A percentile compares a stretch with the other conserved stretches of the same genome.
phyloP scores from a whole-genome alignment of 1,284 basidiomycete species.

The Filobasidium uniguttulatum region DNA sequence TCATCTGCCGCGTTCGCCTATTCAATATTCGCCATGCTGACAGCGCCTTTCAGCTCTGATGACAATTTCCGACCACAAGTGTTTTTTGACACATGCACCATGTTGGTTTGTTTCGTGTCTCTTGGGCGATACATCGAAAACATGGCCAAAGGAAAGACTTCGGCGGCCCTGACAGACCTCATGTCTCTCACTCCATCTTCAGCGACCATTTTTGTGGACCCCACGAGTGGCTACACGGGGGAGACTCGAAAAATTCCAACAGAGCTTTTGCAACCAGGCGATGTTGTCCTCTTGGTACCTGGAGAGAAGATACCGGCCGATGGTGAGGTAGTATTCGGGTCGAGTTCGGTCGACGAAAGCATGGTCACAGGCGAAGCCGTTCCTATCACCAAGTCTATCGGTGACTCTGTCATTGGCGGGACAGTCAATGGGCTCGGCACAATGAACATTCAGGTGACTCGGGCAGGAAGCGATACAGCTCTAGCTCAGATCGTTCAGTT shows the following conservation, averaged over 20 bases:
- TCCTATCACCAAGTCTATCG: constrained; percentile 67
- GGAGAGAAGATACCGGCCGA: constrained; percentile 96
- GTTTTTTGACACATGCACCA: constrained; percentile 97
- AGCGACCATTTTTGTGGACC: constrained; percentile 75
- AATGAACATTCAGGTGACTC: constrained; percentile 87
- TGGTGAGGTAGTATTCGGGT: constrained; percentile 72
- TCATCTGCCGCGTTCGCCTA: constrained; percentile 89
- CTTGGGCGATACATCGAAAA: constrained; percentile 94
- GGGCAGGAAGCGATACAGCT: constrained; percentile 90
- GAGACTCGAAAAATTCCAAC: constrained; percentile 74
- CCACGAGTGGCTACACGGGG: constrained; percentile 20
- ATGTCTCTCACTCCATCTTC: constrained; percentile 90
- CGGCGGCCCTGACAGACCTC: constrained; percentile 86
- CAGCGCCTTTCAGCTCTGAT: constrained; percentile 50
- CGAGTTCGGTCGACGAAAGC: constrained; percentile 85
- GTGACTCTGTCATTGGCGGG: constrained; percentile 81
- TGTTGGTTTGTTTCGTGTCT: constrained; percentile 95
- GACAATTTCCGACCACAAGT: constrained; percentile 61
- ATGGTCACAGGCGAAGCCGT: constrained; percentile 96
- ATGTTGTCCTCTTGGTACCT: constrained; percentile 84
- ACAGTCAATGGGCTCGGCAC: constrained; percentile 93
- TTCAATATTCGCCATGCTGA: constrained; percentile 60
- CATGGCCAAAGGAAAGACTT: constrained; percentile 90
- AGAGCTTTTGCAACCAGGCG: constrained; percentile 87
- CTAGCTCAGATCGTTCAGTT: constrained; percentile 91